A percentile compares a stretch with the other conserved stretches of the same genome.
These are phyloP conservation scores for Naumovozyma dairenensis DNA, from an alignment of 805 yeast species.

Conservation along the genomic window DNA sequence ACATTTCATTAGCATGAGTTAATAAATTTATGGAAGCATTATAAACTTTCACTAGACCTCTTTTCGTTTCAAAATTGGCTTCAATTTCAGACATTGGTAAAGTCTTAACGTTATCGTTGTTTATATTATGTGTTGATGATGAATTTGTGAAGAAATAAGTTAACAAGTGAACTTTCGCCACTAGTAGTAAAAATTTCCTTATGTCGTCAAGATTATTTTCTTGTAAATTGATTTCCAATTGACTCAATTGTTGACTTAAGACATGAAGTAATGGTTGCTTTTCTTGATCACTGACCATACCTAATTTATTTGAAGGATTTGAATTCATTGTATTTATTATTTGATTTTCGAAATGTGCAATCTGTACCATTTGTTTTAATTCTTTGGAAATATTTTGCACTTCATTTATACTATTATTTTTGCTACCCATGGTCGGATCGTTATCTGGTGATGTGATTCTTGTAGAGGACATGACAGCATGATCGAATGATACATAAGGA, in stretches of 20 bases:
- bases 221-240: constrained; percentile 47
- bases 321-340: constrained; percentile 67
- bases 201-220: constrained; percentile 51
- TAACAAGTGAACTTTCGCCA: constrained; percentile 72
- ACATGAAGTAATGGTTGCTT: constrained; percentile 66
- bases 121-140: constrained; percentile 4
- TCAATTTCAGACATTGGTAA: constrained; percentile 14
- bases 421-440: background rate
- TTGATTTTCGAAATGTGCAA: constrained; percentile 80
- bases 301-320: constrained; percentile 56
- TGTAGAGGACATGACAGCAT: constrained; percentile 47
- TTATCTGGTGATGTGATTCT: constrained; percentile 10
- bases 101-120: constrained; percentile 4
- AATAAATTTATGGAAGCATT: constrained; percentile 69
- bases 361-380: constrained; percentile 69
- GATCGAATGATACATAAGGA: constrained; percentile 78
- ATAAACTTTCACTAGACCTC: constrained; percentile 68
- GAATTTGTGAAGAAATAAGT: constrained; percentile 71
- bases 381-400: constrained; percentile 38
- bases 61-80: constrained; percentile 47
- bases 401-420: background rate
- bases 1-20: constrained; percentile 55
- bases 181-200: constrained; percentile 55
- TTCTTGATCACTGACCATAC: constrained; percentile 58
- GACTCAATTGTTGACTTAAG: constrained; percentile 62